Base-by-base conservation (phyloP, 352 stramenopile genomes). In the Saprolegnia parasitica region DNA sequence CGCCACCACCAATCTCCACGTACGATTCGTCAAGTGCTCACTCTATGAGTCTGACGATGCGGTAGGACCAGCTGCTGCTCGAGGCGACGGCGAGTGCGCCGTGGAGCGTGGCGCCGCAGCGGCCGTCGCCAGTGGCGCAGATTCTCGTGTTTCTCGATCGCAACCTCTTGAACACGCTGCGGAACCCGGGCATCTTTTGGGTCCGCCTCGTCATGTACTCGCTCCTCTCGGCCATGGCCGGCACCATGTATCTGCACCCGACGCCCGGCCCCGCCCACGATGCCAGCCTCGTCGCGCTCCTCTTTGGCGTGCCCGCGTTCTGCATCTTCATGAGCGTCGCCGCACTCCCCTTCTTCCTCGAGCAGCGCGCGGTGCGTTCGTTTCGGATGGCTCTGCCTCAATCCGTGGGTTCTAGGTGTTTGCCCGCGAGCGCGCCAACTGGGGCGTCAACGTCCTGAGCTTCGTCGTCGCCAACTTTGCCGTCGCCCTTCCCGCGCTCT, bases 321-420 rank as follows among this genome's bases (percentile, higher is more conserved):
- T 78, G 95, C 39, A 81, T 93, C 49, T 95, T 94, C 73, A 96
- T 96, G 90, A 89, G 78, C 58, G 81, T 96, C 46, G 87, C 88
- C 5, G 84, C 89, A 2, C 73, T 97, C 18, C 88, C 90, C 4
- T 94, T 94, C 74, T 88, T 93, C 54, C 87, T 97, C 49, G 79
- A 95, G 40, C 81, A 92, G 68, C 74, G 83, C 40, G 72, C 71
- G 20, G 86, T 35, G 5, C 29, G 29, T 2, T 35, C n/a, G n/a
- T n/a, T n/a, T n/a, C n/a, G n/a, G n/a, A n/a, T n/a, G n/a, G n/a
- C n/a, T n/a, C n/a, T n/a, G n/a, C n/a, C n/a, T n/a, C n/a, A n/a
- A n/a, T n/a, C n/a, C n/a, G n/a, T n/a, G n/a, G n/a, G n/a, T n/a
- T n/a, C n/a, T 35, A 35, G 29, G 29, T 90, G 60, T 86, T 90